A percentile compares a stretch with the other conserved stretches of the same genome.
Conservation (phyloP, 2,329 filamentous ascomycete genomes). For the Akanthomyces uredinophilus region DNA sequence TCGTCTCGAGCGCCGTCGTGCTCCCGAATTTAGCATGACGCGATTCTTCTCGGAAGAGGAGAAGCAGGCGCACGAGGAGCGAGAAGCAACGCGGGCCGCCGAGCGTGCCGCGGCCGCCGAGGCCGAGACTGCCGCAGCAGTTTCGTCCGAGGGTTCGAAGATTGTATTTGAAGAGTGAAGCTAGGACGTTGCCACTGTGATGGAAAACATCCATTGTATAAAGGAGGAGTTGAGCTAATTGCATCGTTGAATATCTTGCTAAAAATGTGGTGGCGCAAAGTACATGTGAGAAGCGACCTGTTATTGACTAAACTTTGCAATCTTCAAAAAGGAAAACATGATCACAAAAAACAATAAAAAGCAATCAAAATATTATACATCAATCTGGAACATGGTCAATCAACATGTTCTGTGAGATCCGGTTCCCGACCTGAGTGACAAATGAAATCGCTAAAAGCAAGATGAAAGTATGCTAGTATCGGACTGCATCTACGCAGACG, state of each 20-base stretch:
- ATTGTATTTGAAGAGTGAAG: conserved; percentile 14
- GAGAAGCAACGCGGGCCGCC: conserved; percentile 13
- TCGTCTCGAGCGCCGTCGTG: conserved; percentile 29
- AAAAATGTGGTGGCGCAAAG: not conserved
- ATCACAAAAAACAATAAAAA: not conserved
- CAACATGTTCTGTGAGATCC: conserved; percentile 3
- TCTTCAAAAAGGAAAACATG: not conserved
- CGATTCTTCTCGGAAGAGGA: conserved; percentile 45
- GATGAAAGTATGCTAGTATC: not conserved
- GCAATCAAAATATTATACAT: conserved; percentile 9
- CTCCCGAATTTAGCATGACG: conserved; percentile 54
- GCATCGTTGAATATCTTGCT: not conserved
- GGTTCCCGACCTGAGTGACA: conserved; percentile 2
- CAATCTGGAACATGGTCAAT: not conserved
- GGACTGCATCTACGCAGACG: conserved; percentile 24
- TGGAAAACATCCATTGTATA: conserved; percentile 12
- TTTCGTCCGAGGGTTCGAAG: conserved; percentile 2
- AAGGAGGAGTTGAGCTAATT: not conserved
- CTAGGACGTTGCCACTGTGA: not conserved
- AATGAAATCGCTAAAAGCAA: conserved; percentile 9
- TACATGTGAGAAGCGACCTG: conserved; percentile 3
- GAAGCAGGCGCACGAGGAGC: conserved; percentile 35
- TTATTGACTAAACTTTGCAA: not conserved
- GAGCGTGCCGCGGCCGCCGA: conserved; percentile 3
- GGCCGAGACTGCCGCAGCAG: not conserved